Conservation (phyloP, 2,329 filamentous ascomycete species). For the Xylariales sp. region DNA sequence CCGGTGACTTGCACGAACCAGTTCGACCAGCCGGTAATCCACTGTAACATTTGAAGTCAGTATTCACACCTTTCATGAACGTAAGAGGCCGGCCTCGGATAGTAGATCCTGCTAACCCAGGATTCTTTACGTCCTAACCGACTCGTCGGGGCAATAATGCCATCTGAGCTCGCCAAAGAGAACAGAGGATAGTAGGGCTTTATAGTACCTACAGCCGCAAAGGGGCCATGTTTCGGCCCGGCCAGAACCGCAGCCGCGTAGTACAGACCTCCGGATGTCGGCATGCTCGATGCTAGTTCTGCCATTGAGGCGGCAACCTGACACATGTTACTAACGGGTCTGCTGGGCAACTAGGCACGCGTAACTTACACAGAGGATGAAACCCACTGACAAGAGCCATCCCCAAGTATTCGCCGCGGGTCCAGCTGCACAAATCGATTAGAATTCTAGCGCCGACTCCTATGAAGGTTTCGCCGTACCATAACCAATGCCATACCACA, state of each 20-base stretch:
- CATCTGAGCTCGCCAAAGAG: too few species aligned
- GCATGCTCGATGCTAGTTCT: constrained; percentile 69
- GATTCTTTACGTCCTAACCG: too few species aligned
- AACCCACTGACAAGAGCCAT: constrained; percentile 68
- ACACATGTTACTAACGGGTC: not conserved
- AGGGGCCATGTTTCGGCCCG: constrained; percentile 27
- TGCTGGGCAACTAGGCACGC: not conserved
- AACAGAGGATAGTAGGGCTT: not conserved
- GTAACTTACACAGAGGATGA: constrained; percentile 58
- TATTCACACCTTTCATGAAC: not conserved
- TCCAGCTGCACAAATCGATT: constrained; percentile 18
- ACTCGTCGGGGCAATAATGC: too few species aligned
- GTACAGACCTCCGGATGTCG: constrained; percentile 68
- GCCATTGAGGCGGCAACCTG: constrained; percentile 59
- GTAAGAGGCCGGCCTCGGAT: too few species aligned
- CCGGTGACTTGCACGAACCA: constrained; percentile 30
- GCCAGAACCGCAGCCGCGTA: constrained; percentile 70
- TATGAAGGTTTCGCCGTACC: constrained; percentile 13
- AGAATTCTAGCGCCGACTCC: not conserved
- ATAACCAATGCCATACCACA: constrained; percentile 62
- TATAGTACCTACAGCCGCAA: constrained; percentile 17
- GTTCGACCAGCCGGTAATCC: constrained; percentile 28
- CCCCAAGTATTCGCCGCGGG: constrained; percentile 66
- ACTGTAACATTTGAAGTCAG: constrained; percentile 9
- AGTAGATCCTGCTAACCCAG: too few species aligned